phyloP scores from a whole-genome alignment of 1,139 yeast species.

The Diutina neorugosa region DNA sequence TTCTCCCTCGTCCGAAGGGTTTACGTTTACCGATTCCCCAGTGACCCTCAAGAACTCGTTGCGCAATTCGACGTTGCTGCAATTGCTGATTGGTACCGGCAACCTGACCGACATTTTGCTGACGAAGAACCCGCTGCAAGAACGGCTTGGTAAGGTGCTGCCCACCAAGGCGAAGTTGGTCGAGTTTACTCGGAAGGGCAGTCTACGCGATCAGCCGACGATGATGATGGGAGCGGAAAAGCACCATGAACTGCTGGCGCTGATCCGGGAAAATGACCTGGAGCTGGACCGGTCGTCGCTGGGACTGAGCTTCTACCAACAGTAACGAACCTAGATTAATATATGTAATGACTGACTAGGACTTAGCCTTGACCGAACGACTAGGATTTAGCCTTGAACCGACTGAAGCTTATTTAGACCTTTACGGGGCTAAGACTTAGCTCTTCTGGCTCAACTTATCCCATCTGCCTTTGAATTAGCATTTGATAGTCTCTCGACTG shows the following conservation, averaged over 20 bases:
- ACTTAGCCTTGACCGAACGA: not conserved
- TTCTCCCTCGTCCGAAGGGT: not conserved
- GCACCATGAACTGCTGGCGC: slow-evolving; percentile 3
- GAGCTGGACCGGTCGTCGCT: not conserved
- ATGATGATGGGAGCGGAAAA: not conserved
- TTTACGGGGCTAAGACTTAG: not conserved
- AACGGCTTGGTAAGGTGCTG: not conserved
- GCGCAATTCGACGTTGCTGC: slow-evolving; percentile 3
- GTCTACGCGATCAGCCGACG: slow-evolving; percentile 12
- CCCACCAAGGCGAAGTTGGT: slow-evolving; percentile 32
- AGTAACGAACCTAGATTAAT: not conserved
- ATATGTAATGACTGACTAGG: not conserved
- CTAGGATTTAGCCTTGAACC: no score
- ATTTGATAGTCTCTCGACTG: no score
- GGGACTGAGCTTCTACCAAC: not conserved
- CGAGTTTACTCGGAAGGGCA: slow-evolving; percentile 39
- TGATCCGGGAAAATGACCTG: not conserved
- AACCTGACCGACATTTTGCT: not conserved
- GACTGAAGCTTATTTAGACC: not conserved
- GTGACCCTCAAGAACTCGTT: slow-evolving; percentile 1
- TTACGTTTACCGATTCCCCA: slow-evolving; percentile 1
- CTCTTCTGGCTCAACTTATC: no score
- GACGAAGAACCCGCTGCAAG: not conserved
- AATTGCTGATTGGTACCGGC: not conserved
- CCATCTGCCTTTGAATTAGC: no score